A percentile compares a stretch with the other conserved stretches of the same genome.
phyloP scores from a whole-genome alignment of 192 early-diverging fungal species.

The Entomortierella beljakovae region DNA sequence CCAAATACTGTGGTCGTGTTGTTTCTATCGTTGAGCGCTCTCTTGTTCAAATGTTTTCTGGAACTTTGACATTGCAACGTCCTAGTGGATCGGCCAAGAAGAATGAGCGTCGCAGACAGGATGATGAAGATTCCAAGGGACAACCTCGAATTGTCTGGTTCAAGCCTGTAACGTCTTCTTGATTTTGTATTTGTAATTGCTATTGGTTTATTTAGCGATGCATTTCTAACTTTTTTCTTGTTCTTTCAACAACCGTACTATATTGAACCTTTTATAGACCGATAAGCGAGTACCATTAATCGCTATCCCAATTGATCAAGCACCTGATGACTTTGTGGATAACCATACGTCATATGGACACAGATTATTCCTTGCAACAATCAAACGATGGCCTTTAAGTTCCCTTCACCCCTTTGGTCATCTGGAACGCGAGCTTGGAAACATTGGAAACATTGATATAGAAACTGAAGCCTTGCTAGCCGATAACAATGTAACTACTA shows the following conservation, averaged over 20 bases:
- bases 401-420: slow-evolving; percentile 83
- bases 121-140: slow-evolving; percentile 61
- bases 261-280: slow-evolving; percentile 44
- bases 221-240: background rate
- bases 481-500: slow-evolving; percentile 83
- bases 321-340: slow-evolving; percentile 77
- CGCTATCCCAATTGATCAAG: slow-evolving; percentile 79
- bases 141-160: slow-evolving; percentile 80
- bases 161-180: slow-evolving; percentile 63
- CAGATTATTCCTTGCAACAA: slow-evolving; percentile 72
- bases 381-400: slow-evolving; percentile 80
- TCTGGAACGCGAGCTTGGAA: slow-evolving; percentile 77
- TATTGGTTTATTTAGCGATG: background rate
- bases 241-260: no score
- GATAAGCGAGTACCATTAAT: slow-evolving; percentile 84
- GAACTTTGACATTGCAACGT: slow-evolving; percentile 51
- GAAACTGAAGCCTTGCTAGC: slow-evolving; percentile 86
- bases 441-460: slow-evolving; percentile 78
- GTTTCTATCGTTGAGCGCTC: slow-evolving; percentile 70
- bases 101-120: slow-evolving; percentile 48
- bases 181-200: background rate
- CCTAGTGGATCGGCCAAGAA: slow-evolving; percentile 50
- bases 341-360: slow-evolving; percentile 67
- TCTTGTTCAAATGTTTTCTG: slow-evolving; percentile 69
- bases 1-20: slow-evolving; percentile 68